Conservation (phyloP, 306 rosid species). For the Sicyos baderoa region DNA sequence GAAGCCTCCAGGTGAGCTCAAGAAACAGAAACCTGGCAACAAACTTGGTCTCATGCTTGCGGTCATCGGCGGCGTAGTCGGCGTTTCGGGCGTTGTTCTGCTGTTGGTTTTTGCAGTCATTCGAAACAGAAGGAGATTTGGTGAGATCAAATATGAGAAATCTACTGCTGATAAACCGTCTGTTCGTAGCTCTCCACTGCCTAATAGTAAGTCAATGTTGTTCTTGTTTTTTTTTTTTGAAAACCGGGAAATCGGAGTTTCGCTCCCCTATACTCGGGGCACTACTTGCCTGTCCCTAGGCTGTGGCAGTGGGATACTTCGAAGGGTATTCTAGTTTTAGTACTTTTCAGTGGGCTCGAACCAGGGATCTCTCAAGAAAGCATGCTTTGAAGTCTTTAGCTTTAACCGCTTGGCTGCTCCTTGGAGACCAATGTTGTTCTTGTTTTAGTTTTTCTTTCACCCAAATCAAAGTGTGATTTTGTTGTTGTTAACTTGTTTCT, state of each 20-base stretch:
- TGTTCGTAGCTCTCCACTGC: conserved; percentile 26
- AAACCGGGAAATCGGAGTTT: too few species aligned
- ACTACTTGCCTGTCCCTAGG: too few species aligned
- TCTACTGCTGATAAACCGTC: conserved; percentile 35
- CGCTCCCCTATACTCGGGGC: too few species aligned
- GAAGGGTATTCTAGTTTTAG: too few species aligned
- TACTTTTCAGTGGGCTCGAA: too few species aligned
- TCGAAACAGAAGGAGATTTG: conserved; percentile 31
- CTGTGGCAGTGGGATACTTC: too few species aligned
- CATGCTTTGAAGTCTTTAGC: too few species aligned
- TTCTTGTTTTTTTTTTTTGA: background rate
- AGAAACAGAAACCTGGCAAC: conserved; percentile 28
- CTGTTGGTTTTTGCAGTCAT: conserved; percentile 35
- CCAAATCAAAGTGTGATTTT: background rate
- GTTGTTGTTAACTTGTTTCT: background rate
- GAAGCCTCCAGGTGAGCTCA: conserved; percentile 35
- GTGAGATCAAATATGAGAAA: conserved; percentile 22
- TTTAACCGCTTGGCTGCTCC: too few species aligned
- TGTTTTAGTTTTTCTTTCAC: background rate
- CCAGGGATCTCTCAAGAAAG: too few species aligned
- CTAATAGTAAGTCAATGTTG: conserved; percentile 32
- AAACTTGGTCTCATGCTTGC: conserved; percentile 42
- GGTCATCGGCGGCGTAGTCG: conserved; percentile 45
- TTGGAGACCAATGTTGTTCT: background rate
- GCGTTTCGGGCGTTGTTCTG: conserved; percentile 32